These are phyloP conservation scores for Dioscorea dumetorum DNA, from an alignment of 106 monocot species.

Conservation along the genomic window DNA sequence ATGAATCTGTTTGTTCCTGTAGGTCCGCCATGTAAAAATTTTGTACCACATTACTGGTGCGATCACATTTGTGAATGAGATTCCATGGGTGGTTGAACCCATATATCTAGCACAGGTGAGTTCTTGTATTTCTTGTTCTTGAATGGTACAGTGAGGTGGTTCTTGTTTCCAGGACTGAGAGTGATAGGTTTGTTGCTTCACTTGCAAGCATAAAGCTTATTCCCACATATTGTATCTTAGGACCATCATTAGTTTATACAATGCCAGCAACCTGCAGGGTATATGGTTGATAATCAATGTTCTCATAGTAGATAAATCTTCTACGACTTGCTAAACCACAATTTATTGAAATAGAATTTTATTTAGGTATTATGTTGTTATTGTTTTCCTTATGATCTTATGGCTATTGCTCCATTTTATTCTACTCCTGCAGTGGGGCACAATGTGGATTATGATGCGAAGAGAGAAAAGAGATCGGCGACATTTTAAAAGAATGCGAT, in stretches of 20 bases:
- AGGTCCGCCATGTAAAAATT: slow-evolving; percentile 97
- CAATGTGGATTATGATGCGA: slow-evolving; percentile 99
- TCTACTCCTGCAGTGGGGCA: slow-evolving; percentile 69
- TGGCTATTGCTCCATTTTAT: background rate
- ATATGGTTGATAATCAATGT: background rate
- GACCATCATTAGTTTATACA: too few species aligned
- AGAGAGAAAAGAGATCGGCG: slow-evolving; percentile 94
- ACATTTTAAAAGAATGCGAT: slow-evolving; percentile 97
- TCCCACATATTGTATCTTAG: too few species aligned
- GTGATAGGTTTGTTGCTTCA: too few species aligned
- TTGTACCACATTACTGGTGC: slow-evolving; percentile 98
- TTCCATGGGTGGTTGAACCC: slow-evolving; percentile 98
- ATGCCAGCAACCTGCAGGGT: too few species aligned
- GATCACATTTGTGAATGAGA: slow-evolving; percentile 97
- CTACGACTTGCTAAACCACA: too few species aligned
- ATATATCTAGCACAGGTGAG: slow-evolving; percentile 95
- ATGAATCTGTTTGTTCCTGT: slow-evolving; percentile 7
- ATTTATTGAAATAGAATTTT: too few species aligned
- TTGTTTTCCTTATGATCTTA: too few species aligned
- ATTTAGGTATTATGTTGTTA: too few species aligned
- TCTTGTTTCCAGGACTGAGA: too few species aligned
- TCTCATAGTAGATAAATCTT: background rate
- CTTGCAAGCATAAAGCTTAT: too few species aligned
- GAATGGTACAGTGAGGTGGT: too few species aligned
- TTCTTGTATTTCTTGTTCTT: background rate